Evolutionary conservation across 306 rosid genomes (phyloP).

Genomic region (Cucurbita moschata): DNA sequence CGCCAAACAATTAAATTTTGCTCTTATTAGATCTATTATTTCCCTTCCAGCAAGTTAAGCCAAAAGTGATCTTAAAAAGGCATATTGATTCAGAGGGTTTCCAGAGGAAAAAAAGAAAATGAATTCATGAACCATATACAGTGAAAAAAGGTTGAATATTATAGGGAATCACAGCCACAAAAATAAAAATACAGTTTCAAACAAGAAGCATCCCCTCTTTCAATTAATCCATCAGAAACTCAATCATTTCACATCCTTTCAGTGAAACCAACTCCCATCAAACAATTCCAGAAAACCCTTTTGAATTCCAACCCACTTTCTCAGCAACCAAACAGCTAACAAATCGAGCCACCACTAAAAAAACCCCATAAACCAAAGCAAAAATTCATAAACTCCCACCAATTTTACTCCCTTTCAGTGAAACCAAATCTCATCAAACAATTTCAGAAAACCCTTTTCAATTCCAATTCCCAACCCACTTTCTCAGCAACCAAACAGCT

Average conservation of each 20-base stretch:
- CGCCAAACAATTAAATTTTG: not conserved
- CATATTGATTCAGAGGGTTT: not conserved
- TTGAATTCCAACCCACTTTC: not conserved
- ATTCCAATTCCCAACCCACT: not conserved
- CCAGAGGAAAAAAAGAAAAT: not conserved
- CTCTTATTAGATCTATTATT: not conserved
- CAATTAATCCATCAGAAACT: not conserved
- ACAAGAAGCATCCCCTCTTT: not conserved
- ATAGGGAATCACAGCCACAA: not conserved
- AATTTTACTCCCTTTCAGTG: not conserved
- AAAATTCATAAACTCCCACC: not conserved
- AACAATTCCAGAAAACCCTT: not conserved
- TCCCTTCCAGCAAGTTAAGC: not conserved
- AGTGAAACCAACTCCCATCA: not conserved
- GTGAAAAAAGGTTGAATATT: not conserved
- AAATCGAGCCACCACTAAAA: not conserved
- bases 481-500: not conserved
- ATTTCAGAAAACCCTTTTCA: not conserved
- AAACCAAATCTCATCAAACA: not conserved
- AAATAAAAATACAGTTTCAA: not conserved
- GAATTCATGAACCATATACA: not conserved
- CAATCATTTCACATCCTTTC: not conserved
- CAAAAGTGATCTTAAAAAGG: not conserved
- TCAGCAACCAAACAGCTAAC: not conserved
- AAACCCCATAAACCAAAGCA: not conserved